These are phyloP conservation scores for Acer yangbiense DNA, from an alignment of 345 rosid species.

Conservation along the genomic window DNA sequence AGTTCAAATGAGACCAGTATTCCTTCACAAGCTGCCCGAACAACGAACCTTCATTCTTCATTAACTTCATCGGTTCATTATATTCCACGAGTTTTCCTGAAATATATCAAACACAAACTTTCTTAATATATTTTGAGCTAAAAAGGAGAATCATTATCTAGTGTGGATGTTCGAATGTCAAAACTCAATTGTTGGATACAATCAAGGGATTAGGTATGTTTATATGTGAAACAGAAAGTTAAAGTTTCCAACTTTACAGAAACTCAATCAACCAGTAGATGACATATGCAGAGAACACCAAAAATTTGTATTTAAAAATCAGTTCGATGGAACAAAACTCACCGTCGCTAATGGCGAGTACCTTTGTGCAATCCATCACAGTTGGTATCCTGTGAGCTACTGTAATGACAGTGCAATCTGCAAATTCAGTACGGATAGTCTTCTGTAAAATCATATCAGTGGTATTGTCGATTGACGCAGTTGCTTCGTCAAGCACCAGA, in stretches of 20 bases:
- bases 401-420: constrained; percentile 83
- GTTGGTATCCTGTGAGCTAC: constrained; percentile 97
- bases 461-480: constrained; percentile 93
- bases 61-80: constrained; percentile 70
- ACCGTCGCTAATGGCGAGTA: constrained; percentile 87
- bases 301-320: not conserved
- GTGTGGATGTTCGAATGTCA: not conserved
- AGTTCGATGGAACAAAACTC: constrained; percentile 26
- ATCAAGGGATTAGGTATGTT: no score
- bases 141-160: not conserved
- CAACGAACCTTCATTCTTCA: constrained; percentile 65
- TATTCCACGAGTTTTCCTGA: constrained; percentile 79
- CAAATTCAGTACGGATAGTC: constrained; percentile 76
- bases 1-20: constrained; percentile 78
- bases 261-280: no score
- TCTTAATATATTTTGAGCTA: not conserved
- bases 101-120: not conserved
- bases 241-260: no score
- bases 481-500: constrained; percentile 91
- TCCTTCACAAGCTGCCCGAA: constrained; percentile 85
- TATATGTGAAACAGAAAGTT: no score
- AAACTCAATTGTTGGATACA: no score
- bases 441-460: constrained; percentile 85
- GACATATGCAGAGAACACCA: no score
- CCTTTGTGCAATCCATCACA: constrained; percentile 95